phyloP scores from a whole-genome alignment of 2,329 filamentous ascomycete species.

The Dactylellina cionopaga region DNA sequence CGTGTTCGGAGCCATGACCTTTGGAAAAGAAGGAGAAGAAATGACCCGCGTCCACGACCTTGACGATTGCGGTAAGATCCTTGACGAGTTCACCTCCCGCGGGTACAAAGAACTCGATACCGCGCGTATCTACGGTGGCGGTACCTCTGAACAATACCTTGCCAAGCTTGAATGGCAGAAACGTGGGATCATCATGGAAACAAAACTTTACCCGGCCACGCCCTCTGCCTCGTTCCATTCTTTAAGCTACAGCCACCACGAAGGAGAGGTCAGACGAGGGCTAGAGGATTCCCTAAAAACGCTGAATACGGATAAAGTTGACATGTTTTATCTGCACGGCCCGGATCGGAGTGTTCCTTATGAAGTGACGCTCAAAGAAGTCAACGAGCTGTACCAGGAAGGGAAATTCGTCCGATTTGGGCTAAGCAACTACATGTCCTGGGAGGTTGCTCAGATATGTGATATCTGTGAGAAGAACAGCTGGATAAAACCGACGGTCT shows the following conservation, averaged over 20 bases:
- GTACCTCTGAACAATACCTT: conserved; percentile 32
- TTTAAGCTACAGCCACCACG: conserved; percentile 20
- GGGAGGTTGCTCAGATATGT: conserved; percentile 86
- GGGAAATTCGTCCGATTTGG: conserved; percentile 86
- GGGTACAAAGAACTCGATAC: conserved; percentile 47
- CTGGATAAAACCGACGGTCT: conserved; percentile 85
- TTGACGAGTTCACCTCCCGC: conserved; percentile 30
- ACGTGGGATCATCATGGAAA: conserved; percentile 11
- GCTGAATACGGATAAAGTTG: conserved; percentile 62
- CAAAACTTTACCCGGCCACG: conserved; percentile 34
- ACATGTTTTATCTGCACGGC: conserved; percentile 82
- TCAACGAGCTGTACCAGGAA: conserved; percentile 83
- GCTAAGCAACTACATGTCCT: conserved; percentile 84
- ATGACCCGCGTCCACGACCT: conserved; percentile 21
- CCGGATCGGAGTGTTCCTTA: conserved; percentile 76
- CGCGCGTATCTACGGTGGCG: conserved; percentile 30
- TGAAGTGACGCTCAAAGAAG: conserved; percentile 79
- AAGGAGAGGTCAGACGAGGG: conserved; percentile 15
- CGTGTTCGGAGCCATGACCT: conserved; percentile 47
- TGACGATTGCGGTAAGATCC: conserved; percentile 3
- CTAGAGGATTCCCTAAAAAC: conserved; percentile 35
- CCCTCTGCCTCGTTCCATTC: conserved; percentile 2
- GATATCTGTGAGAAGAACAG: conserved; percentile 80
- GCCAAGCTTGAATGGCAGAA: conserved; percentile 2
- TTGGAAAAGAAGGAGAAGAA: conserved; percentile 20